A percentile compares a stretch with the other conserved stretches of the same genome.
Conservation (phyloP, 106 monocot genomes). For the Cymbidium sinense region DNA sequence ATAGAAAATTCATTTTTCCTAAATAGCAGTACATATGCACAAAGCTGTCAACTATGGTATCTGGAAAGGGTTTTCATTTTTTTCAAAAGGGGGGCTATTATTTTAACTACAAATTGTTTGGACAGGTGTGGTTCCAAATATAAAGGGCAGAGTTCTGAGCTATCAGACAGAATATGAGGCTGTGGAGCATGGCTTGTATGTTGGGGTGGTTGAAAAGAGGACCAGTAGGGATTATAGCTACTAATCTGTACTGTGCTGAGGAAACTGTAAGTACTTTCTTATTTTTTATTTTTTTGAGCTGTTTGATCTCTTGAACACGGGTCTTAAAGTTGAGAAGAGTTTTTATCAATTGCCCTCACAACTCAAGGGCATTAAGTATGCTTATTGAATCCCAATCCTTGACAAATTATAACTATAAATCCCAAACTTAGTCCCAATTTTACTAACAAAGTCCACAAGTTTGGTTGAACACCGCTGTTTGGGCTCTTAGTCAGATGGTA, state of each 20-base stretch:
- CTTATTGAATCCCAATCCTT: no score
- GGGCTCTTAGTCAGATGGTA: no score
- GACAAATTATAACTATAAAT: neutral
- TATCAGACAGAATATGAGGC: slow-evolving; percentile 8
- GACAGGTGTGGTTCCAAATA: slow-evolving; percentile 61
- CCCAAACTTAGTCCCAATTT: neutral
- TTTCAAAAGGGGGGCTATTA: neutral
- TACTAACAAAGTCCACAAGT: neutral
- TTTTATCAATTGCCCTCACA: no score
- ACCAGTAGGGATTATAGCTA: slow-evolving; percentile 85
- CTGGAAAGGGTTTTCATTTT: neutral
- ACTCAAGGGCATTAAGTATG: no score
- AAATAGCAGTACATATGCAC: no score
- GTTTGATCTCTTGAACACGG: no score
- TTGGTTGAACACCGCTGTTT: neutral
- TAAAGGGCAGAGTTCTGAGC: slow-evolving; percentile 46
- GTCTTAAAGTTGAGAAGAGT: no score
- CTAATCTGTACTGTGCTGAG: slow-evolving; percentile 94
- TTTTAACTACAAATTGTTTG: neutral
- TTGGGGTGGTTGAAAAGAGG: slow-evolving; percentile 98
- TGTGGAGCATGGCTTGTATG: slow-evolving; percentile 63
- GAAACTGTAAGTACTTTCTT: slow-evolving; percentile 89
- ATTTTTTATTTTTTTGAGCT: no score
- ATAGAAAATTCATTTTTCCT: neutral
- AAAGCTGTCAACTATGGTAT: neutral